Conservation (phyloP, 202 grass and related monocot species). For the Schoenoplectus triqueter region DNA sequence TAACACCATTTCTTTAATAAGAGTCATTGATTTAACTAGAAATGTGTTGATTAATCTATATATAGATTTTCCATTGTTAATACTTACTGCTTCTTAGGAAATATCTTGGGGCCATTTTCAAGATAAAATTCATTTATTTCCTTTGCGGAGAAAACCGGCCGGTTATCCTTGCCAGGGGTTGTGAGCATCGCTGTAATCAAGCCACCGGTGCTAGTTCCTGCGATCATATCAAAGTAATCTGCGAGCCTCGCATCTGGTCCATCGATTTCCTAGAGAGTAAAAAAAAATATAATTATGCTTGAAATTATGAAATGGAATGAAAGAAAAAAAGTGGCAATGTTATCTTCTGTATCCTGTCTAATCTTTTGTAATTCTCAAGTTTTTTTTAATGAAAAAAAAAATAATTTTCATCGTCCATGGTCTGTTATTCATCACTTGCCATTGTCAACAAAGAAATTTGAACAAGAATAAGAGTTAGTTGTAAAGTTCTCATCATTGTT, state of each 20-base stretch:
- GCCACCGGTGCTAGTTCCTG: slow-evolving; percentile 72
- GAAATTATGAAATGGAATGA: neutral
- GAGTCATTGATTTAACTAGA: neutral
- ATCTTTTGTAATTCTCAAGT: no score
- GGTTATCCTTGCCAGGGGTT: slow-evolving; percentile 49
- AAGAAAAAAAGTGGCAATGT: neutral
- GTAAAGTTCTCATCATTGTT: neutral
- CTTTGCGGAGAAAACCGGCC: slow-evolving; percentile 58
- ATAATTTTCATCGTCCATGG: no score
- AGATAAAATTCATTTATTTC: slow-evolving; percentile 69
- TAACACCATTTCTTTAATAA: neutral
- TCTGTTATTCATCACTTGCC: no score
- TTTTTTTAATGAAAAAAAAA: no score
- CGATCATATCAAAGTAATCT: slow-evolving; percentile 69
- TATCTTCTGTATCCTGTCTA: neutral
- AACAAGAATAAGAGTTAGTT: no score
- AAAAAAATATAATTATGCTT: neutral
- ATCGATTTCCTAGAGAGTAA: slow-evolving; percentile 53
- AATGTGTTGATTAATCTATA: neutral
- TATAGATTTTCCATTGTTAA: neutral
- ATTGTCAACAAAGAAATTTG: no score
- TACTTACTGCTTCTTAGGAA: slow-evolving; percentile 47
- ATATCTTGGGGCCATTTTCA: slow-evolving; percentile 72
- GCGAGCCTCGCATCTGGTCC: slow-evolving; percentile 61
- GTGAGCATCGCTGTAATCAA: slow-evolving; percentile 62